Evolutionary conservation across 805 yeast genomes (phyloP).

Genomic region (Kuraishia cidri): DNA sequence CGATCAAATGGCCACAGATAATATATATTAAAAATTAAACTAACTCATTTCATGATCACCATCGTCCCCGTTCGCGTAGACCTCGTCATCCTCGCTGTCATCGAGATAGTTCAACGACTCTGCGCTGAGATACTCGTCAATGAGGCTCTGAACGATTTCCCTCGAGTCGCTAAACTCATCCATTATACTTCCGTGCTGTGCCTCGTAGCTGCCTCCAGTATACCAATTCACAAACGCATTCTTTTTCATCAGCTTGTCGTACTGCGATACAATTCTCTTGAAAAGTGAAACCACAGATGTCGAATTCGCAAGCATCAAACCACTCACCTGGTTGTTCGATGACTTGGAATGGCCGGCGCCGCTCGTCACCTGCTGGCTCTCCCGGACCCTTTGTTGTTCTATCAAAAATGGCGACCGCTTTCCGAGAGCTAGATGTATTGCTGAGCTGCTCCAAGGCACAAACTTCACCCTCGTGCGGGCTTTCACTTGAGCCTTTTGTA

Average conservation of each 20-base stretch:
- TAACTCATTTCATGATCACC: too few species aligned
- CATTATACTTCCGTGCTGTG: constrained; percentile 34
- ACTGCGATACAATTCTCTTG: constrained; percentile 61
- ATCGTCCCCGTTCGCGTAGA: not conserved
- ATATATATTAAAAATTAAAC: too few species aligned
- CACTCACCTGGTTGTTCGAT: constrained; percentile 59
- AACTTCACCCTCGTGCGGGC: constrained; percentile 63
- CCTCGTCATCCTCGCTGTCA: not conserved
- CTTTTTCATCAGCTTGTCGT: constrained; percentile 69
- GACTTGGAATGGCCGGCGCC: too few species aligned
- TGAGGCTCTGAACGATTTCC: constrained; percentile 33
- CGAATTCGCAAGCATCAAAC: constrained; percentile 77
- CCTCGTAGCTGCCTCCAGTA: constrained; percentile 35
- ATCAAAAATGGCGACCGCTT: constrained; percentile 53
- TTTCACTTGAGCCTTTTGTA: constrained; percentile 55
- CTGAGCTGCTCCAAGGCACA: constrained; percentile 80
- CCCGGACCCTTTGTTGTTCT: constrained; percentile 10
- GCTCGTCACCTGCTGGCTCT: constrained; percentile 27
- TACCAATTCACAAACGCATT: constrained; percentile 82
- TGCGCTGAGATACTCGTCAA: constrained; percentile 29
- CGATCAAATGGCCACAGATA: too few species aligned
- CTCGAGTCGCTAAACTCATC: constrained; percentile 40
- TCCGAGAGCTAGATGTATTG: constrained; percentile 73
- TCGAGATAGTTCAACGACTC: not conserved
- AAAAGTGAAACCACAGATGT: constrained; percentile 66